phyloP scores from a whole-genome alignment of 2,329 filamentous ascomycete species.

The Alternaria solani region DNA sequence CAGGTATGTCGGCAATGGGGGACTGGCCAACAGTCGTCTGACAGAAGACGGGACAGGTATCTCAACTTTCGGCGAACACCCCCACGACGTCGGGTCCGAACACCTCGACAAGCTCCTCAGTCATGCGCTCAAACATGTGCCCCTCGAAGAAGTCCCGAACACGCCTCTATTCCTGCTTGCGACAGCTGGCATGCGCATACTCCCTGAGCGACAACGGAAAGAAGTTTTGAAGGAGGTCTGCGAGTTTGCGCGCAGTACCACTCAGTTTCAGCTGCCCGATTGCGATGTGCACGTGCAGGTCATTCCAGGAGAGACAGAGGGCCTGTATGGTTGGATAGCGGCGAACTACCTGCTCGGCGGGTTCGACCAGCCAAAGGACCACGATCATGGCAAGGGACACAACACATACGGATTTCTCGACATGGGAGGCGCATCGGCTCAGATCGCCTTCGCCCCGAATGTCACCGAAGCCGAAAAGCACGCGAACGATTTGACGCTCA shows the following conservation, averaged over 20 bases:
- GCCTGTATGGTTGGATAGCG: constrained; percentile 95
- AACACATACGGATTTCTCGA: constrained; percentile 97
- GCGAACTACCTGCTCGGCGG: constrained; percentile 94
- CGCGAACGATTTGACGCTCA: constrained; percentile 83
- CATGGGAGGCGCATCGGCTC: constrained; percentile 97
- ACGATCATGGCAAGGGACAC: constrained; percentile 85
- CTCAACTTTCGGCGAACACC: constrained; percentile 84
- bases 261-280: constrained; percentile 86
- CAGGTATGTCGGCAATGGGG: constrained; percentile 62
- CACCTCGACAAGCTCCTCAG: constrained; percentile 82
- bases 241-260: constrained; percentile 77
- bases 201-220: constrained; percentile 76
- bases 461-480: constrained; percentile 88
- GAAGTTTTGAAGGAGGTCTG: constrained; percentile 81
- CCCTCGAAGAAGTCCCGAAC: constrained; percentile 75
- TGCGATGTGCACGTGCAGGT: constrained; percentile 90
- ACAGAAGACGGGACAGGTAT: constrained; percentile 61
- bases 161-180: constrained; percentile 96
- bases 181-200: constrained; percentile 90
- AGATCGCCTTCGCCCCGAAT: constrained; percentile 98
- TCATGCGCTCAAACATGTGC: constrained; percentile 82
- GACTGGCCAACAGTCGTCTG: constrained; percentile 10
- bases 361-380: constrained; percentile 78
- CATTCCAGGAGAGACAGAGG: constrained; percentile 94
- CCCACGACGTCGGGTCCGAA: constrained; percentile 78